Percentiles rank a stretch among this genome's conserved stretches.
phyloP scores from a whole-genome alignment of 139 green algal genomes.

The Auxenochlorella protothecoides region DNA sequence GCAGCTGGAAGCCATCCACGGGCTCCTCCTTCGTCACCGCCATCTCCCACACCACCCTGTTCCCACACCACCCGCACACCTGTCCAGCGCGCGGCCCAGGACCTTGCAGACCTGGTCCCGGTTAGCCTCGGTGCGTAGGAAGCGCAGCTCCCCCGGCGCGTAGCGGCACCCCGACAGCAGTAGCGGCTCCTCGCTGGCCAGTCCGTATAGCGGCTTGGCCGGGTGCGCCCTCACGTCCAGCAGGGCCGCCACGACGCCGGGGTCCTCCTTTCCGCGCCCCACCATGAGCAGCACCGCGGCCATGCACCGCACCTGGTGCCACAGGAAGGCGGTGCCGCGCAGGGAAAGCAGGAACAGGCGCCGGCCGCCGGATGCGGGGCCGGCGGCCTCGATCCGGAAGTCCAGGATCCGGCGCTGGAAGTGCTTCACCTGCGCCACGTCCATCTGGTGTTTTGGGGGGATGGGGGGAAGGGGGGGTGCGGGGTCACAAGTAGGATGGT shows the following conservation, averaged over 20 bases:
- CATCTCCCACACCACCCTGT: background rate
- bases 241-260: conserved; percentile 52
- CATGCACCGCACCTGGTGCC: conserved; percentile 94
- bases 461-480: background rate
- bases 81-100: conserved; percentile 16
- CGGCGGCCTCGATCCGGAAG: conserved; percentile 25
- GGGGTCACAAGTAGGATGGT: background rate
- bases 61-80: background rate
- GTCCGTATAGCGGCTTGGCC: conserved; percentile 71
- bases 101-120: conserved; percentile 1
- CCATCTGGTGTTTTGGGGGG: conserved; percentile 2
- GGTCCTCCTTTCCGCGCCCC: conserved; percentile 61
- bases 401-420: conserved; percentile 48
- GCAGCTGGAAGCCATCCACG: background rate
- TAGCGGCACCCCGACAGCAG: conserved; percentile 60
- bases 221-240: conserved; percentile 53
- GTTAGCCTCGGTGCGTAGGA: conserved; percentile 6
- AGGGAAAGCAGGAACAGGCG: conserved; percentile 38
- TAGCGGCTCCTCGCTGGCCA: conserved; percentile 69
- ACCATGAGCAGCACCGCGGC: conserved; percentile 85
- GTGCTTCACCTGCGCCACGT: conserved; percentile 37
- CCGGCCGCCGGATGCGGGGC: background rate
- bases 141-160: conserved; percentile 14
- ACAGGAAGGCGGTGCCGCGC: conserved; percentile 70
- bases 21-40: background rate